Percentiles rank a stretch among this genome's conserved stretches.
phyloP scores from a whole-genome alignment of 164 flowering plant species.

The Hamamelis virginiana region DNA sequence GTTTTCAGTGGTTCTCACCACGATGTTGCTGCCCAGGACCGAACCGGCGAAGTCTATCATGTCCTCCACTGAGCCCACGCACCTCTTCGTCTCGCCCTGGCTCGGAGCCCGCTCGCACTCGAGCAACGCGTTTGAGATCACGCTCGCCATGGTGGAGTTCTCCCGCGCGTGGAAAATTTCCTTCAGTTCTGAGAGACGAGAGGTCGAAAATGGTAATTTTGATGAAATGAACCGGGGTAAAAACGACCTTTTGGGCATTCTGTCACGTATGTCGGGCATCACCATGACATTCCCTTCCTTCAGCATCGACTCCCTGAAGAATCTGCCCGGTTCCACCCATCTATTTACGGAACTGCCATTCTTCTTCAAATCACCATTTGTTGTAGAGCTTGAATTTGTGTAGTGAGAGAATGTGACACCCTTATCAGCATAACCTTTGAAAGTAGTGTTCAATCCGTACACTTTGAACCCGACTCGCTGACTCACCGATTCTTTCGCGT shows the following conservation, averaged over 20 bases:
- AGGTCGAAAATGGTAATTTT: conserved; percentile 65
- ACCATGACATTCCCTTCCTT: conserved; percentile 58
- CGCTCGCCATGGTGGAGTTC: conserved; percentile 45
- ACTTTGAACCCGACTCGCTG: conserved; percentile 45
- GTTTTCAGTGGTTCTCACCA: conserved; percentile 61
- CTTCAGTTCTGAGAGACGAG: conserved; percentile 30
- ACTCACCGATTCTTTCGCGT: conserved; percentile 49
- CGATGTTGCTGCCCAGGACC: conserved; percentile 51
- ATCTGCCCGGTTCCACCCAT: conserved; percentile 78
- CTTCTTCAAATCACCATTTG: background rate
- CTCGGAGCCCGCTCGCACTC: conserved; percentile 85
- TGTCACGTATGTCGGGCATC: conserved; percentile 83
- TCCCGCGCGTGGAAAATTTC: conserved; percentile 51
- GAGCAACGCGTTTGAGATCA: conserved; percentile 39
- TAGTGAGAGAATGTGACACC: conserved; percentile 47
- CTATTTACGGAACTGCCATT: conserved; percentile 36
- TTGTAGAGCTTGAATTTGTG: conserved; percentile 19
- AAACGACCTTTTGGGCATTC: conserved; percentile 86
- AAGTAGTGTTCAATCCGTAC: conserved; percentile 50
- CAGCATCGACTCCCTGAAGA: conserved; percentile 72
- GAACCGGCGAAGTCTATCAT: conserved; percentile 84
- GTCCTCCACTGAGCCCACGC: conserved; percentile 78
- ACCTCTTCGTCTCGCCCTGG: conserved; percentile 77
- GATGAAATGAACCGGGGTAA: conserved; percentile 61
- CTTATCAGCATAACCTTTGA: conserved; percentile 47